Evolutionary conservation across 2,329 filamentous ascomycete species (phyloP).

Genomic region (Xylariaceae sp.): DNA sequence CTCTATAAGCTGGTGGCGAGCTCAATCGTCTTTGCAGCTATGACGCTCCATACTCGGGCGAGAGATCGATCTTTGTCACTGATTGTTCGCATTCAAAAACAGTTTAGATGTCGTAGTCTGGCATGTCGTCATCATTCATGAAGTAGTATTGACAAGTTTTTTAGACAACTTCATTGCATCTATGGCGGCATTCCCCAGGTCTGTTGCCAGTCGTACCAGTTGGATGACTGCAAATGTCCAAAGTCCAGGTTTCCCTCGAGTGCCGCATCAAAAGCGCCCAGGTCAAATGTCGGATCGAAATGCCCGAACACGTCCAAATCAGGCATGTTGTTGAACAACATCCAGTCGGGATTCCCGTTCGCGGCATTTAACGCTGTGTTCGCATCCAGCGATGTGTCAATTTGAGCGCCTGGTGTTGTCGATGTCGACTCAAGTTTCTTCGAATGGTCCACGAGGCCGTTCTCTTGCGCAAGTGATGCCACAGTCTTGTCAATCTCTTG

Average conservation of each 20-base stretch:
- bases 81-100: too few relatives aligned
- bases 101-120: too few relatives aligned
- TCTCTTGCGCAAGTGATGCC: constrained; percentile 41
- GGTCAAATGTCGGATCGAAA: constrained; percentile 54
- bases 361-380: constrained; percentile 7
- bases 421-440: constrained; percentile 19
- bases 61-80: too few relatives aligned
- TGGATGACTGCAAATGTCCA: constrained; percentile 43
- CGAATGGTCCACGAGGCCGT: constrained; percentile 18
- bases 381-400: constrained; percentile 7
- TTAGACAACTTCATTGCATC: too few relatives aligned
- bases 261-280: constrained; percentile 53
- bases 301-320: constrained; percentile 55
- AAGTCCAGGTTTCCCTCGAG: constrained; percentile 55
- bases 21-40: too few relatives aligned
- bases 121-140: too few relatives aligned
- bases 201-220: constrained; percentile 43
- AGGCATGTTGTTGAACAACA: constrained; percentile 41
- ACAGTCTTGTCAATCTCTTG: constrained; percentile 56
- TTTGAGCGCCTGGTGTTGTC: constrained; percentile 14
- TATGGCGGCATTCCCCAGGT: constrained; percentile 17
- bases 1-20: too few relatives aligned
- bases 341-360: constrained; percentile 36
- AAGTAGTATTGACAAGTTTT: too few relatives aligned
- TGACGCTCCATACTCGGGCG: too few relatives aligned